Percentiles rank a stretch among this genome's conserved stretches.
These are phyloP conservation scores for Platanthera guangdongensis DNA, from an alignment of 106 monocot genomes.

Conservation along the genomic window DNA sequence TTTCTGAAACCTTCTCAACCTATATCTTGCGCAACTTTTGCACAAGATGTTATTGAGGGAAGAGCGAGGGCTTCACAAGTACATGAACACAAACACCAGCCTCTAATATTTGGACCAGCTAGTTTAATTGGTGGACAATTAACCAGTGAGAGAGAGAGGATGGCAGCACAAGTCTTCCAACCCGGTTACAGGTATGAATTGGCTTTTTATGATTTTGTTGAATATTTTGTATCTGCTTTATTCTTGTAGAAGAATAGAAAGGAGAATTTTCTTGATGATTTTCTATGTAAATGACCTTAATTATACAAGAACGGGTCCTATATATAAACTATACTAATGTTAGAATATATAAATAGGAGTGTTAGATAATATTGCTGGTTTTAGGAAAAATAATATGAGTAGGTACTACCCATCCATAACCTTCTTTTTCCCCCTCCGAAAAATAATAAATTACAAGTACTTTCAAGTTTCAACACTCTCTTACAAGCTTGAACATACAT, in stretches of 20 bases:
- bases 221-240: neutral
- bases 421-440: too few species aligned
- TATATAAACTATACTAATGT: too few species aligned
- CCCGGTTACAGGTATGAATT: constrained; percentile 66
- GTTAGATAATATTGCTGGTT: too few species aligned
- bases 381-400: too few species aligned
- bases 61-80: constrained; percentile 64
- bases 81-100: constrained; percentile 86
- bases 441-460: too few species aligned
- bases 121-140: constrained; percentile 63
- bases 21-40: constrained; percentile 92
- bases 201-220: neutral
- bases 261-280: too few species aligned
- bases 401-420: too few species aligned
- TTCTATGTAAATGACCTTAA: neutral
- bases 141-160: constrained; percentile 71
- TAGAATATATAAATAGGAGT: too few species aligned
- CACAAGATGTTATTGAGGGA: constrained; percentile 99
- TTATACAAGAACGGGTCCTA: too few species aligned
- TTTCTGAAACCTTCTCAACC: constrained; percentile 65
- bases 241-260: neutral
- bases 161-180: constrained; percentile 91
- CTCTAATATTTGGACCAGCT: constrained; percentile 84
- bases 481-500: too few species aligned
- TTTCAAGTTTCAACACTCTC: too few species aligned